phyloP scores from a whole-genome alignment of 768 basidiomycete genomes.

The Tylopilus plumbeoviolaceoides region DNA sequence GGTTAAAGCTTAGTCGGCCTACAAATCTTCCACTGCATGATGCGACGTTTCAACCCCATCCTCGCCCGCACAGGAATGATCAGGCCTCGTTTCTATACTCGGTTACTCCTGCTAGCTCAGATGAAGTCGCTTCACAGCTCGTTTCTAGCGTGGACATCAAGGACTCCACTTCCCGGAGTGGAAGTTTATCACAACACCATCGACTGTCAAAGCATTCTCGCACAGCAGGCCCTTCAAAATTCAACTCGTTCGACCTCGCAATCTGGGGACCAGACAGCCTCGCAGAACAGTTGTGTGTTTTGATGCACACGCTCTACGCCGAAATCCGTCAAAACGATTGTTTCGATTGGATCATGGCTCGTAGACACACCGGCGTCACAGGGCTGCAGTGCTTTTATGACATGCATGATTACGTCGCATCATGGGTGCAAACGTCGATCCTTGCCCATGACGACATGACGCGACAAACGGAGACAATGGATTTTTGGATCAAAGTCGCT shows the following conservation, averaged over 20 bases:
- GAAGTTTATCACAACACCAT: background rate
- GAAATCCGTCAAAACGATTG: conserved; percentile 74
- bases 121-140: conserved; percentile 17
- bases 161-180: conserved; percentile 5
- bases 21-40: background rate
- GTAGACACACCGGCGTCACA: conserved; percentile 35
- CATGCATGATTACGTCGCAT: conserved; percentile 56
- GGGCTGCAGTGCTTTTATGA: conserved; percentile 53
- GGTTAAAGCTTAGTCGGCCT: background rate
- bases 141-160: conserved; percentile 28
- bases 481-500: conserved; percentile 75
- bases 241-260: conserved; percentile 30
- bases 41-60: conserved; percentile 17
- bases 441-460: conserved; percentile 47
- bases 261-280: conserved; percentile 60
- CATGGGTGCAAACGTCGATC: conserved; percentile 67
- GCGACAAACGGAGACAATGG: conserved; percentile 55
- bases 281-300: conserved; percentile 78
- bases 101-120: conserved; percentile 35
- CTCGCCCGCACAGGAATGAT: conserved; percentile 40
- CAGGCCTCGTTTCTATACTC: conserved; percentile 32
- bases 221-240: background rate
- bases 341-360: conserved; percentile 51
- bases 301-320: conserved; percentile 65
- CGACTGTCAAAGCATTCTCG: conserved; percentile 23